Percentiles rank a stretch among this genome's conserved stretches.
phyloP scores from a whole-genome alignment of 2,329 filamentous ascomycete species.

The Pyricularia sp. region DNA sequence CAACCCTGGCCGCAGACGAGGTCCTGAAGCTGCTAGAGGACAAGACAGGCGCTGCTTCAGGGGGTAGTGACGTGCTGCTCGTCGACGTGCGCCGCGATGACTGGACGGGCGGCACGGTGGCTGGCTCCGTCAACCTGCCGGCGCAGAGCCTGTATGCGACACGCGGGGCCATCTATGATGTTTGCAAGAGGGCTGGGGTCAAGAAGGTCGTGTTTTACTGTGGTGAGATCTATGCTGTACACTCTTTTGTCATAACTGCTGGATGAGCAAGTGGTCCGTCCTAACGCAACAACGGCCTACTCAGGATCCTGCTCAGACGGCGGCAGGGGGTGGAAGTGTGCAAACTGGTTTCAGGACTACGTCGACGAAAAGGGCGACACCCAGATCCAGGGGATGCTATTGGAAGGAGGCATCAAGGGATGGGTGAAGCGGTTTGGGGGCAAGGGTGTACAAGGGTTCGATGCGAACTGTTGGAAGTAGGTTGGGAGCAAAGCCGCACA shows the following conservation, averaged over 20 bases:
- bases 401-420: constrained; percentile 44
- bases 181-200: constrained; percentile 39
- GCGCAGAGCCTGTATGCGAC: constrained; percentile 45
- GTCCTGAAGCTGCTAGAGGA: constrained; percentile 31
- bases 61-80: constrained; percentile 29
- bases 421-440: constrained; percentile 42
- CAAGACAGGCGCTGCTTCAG: constrained; percentile 17
- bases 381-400: constrained; percentile 33
- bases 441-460: constrained; percentile 39
- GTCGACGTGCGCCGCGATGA: constrained; percentile 46
- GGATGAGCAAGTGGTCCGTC: neutral
- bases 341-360: constrained; percentile 48
- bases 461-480: constrained; percentile 27
- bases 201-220: constrained; percentile 45
- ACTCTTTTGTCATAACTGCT: neutral
- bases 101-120: constrained; percentile 50
- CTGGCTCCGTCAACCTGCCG: constrained; percentile 46
- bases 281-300: neutral
- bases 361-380: constrained; percentile 34
- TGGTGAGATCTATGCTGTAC: constrained; percentile 24
- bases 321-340: constrained; percentile 40
- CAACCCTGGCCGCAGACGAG: constrained; percentile 27
- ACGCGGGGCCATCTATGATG: constrained; percentile 34
- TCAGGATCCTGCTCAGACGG: constrained; percentile 34
- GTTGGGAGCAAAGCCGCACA: neutral